Conservation (phyloP, 2,329 filamentous ascomycete genomes). For the Aciculosporium take region DNA sequence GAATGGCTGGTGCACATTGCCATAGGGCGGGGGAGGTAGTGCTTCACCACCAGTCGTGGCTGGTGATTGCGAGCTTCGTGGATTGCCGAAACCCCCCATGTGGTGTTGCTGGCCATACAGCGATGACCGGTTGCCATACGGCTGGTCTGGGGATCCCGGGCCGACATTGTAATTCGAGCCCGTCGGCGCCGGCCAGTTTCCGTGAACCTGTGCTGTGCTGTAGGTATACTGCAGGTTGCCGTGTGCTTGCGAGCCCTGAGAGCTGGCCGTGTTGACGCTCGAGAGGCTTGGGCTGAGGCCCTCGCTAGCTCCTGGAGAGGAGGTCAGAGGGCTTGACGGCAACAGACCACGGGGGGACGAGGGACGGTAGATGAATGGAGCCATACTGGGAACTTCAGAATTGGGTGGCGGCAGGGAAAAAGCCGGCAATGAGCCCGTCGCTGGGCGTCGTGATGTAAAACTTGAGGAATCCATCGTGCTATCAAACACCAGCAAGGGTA, state of each 20-base stretch:
- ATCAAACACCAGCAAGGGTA: background rate
- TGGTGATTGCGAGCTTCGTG: constrained; percentile 30
- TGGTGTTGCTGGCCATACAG: constrained; percentile 39
- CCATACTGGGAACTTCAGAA: constrained; percentile 23
- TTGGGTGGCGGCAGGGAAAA: constrained; percentile 23
- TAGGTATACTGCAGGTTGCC: constrained; percentile 35
- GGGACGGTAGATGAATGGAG: constrained; percentile 10
- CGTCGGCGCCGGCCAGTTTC: constrained; percentile 45
- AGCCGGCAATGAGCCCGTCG: constrained; percentile 19
- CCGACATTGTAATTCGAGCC: constrained; percentile 37
- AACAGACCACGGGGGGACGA: constrained; percentile 14
- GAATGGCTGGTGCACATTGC: constrained; percentile 51
- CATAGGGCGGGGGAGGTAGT: constrained; percentile 53
- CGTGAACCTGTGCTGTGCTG: constrained; percentile 31
- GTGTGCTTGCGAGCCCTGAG: constrained; percentile 41
- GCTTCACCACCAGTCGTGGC: constrained; percentile 42
- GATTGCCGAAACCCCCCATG: constrained; percentile 25
- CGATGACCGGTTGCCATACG: constrained; percentile 15
- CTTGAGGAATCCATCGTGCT: constrained; percentile 17
- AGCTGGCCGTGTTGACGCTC: constrained; percentile 45
- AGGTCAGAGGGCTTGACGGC: constrained; percentile 21
- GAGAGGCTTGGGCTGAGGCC: constrained; percentile 47
- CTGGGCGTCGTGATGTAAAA: constrained; percentile 21
- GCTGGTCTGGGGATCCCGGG: constrained; percentile 21
- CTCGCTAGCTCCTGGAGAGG: constrained; percentile 38